Evolutionary conservation across 148 eudicot species (phyloP).

Genomic region (Cornus florida): DNA sequence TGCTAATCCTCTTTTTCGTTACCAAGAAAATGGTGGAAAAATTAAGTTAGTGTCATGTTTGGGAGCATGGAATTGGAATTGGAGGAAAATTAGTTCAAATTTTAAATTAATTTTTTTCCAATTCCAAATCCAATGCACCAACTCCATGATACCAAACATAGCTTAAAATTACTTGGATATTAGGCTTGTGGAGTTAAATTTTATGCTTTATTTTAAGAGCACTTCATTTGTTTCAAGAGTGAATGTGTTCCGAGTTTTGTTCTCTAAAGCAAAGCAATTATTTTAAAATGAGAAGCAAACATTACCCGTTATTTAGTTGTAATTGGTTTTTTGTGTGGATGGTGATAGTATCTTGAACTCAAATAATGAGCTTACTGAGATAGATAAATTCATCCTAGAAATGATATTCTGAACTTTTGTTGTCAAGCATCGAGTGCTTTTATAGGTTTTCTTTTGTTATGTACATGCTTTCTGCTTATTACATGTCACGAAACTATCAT

Average conservation of each 20-base stretch:
- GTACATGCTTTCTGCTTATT: background rate
- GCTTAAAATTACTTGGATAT: too few species aligned
- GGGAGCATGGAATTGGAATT: background rate
- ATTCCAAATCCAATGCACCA: too few species aligned
- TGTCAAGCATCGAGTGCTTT: background rate
- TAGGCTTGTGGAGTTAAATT: background rate
- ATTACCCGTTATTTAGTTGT: background rate
- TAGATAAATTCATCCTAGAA: background rate
- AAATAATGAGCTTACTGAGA: background rate
- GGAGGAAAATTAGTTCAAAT: background rate
- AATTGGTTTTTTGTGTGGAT: background rate
- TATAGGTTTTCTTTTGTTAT: background rate
- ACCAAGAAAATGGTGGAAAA: background rate
- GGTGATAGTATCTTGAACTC: background rate
- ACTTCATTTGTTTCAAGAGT: too few species aligned
- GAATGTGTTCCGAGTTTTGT: too few species aligned
- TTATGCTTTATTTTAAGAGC: background rate
- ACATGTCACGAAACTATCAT: background rate
- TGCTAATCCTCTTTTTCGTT: too few species aligned
- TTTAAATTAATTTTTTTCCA: too few species aligned
- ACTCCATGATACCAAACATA: too few species aligned
- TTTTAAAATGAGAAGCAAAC: too few species aligned
- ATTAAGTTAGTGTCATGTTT: too few species aligned
- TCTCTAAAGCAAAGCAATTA: too few species aligned
- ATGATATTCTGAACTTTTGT: background rate